These are phyloP conservation scores for Monilinia fructicola DNA, from an alignment of 2,329 filamentous ascomycete species.

Conservation along the genomic window DNA sequence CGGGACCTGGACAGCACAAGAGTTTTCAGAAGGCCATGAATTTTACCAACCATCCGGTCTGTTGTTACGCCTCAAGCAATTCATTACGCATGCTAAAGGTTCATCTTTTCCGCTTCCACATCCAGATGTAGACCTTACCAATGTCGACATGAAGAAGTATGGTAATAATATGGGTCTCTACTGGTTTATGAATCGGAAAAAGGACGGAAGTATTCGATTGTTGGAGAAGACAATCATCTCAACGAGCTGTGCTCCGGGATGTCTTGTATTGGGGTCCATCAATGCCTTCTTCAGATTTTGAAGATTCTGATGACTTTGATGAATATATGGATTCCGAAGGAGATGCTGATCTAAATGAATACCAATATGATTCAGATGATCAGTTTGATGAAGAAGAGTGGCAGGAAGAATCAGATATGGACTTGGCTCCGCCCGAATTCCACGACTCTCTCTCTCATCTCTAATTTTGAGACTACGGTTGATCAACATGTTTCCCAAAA, in stretches of 20 bases:
- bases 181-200: neutral
- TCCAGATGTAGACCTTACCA: neutral
- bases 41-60: neutral
- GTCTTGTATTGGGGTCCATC: neutral
- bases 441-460: too few species aligned
- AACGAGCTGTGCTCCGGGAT: neutral
- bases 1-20: neutral
- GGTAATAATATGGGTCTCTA: neutral
- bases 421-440: too few species aligned
- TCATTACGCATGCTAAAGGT: neutral
- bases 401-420: neutral
- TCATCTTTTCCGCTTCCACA: slow-evolving; percentile 1
- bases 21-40: neutral
- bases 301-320: neutral
- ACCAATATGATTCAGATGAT: neutral
- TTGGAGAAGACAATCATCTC: neutral
- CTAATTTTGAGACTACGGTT: too few species aligned
- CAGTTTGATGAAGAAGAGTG: neutral
- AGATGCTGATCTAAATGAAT: neutral
- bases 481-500: too few species aligned
- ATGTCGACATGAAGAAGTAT: neutral
- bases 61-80: neutral
- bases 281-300: neutral
- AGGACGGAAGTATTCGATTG: neutral
- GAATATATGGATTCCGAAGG: neutral